Evolutionary conservation across 1,284 basidiomycete species (phyloP).

Genomic region (Sporisorium graminicola): DNA sequence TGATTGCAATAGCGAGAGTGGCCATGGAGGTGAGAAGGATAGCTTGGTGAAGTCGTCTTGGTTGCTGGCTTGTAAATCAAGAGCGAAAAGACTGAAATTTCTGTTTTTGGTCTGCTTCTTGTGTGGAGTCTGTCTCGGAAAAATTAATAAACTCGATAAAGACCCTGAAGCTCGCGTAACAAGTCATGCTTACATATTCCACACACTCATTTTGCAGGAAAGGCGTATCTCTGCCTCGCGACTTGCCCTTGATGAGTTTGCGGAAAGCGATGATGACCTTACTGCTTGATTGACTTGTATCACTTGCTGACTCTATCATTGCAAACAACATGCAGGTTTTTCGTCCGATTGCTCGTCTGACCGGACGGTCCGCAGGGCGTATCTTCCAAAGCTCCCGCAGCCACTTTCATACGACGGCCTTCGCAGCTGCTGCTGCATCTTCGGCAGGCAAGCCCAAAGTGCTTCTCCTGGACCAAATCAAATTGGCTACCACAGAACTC

Average conservation of each 20-base stretch:
- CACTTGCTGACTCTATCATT: no score
- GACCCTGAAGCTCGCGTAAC: constrained; percentile 7
- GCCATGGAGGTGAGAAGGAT: background rate
- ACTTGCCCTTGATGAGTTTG: no score
- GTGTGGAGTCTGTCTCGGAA: background rate
- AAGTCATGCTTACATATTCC: constrained; percentile 39
- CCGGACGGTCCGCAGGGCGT: background rate
- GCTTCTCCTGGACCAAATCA: constrained; percentile 61
- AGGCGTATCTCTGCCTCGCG: no score
- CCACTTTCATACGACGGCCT: constrained; percentile 15
- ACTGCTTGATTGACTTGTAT: background rate
- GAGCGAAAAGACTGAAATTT: no score
- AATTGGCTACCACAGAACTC: constrained; percentile 51
- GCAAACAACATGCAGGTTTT: constrained; percentile 2
- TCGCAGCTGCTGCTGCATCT: no score
- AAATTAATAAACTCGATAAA: constrained; percentile 2
- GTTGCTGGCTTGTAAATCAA: no score
- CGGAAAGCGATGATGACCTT: no score
- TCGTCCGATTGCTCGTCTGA: constrained; percentile 1
- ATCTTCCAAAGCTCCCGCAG: background rate
- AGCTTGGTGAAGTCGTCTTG: no score
- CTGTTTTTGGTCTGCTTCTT: no score
- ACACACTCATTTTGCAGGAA: background rate
- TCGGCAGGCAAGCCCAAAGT: constrained; percentile 48
- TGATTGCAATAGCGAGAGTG: background rate